phyloP scores from a whole-genome alignment of 768 basidiomycete species.

The Agaricus blazei region DNA sequence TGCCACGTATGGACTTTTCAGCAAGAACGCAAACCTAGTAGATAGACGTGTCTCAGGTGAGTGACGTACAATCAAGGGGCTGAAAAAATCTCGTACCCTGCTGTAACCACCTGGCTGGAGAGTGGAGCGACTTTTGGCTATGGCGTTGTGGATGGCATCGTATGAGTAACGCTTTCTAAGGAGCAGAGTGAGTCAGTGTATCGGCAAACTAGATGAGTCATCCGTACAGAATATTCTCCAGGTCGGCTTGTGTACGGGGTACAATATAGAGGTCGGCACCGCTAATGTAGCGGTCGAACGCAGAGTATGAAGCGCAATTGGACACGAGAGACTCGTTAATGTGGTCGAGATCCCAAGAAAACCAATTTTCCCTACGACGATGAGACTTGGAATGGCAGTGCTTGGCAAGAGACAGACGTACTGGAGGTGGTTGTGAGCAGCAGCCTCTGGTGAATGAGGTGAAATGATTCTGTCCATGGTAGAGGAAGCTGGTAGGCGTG shows the following conservation, averaged over 20 bases:
- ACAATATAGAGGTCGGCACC: slow-evolving; percentile 69
- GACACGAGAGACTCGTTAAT: slow-evolving; percentile 73
- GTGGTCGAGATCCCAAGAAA: slow-evolving; percentile 66
- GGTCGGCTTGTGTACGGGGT: slow-evolving; percentile 58
- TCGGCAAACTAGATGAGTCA: slow-evolving; percentile 9
- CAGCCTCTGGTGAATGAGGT: slow-evolving; percentile 69
- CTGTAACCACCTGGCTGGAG: slow-evolving; percentile 52
- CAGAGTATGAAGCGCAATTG: slow-evolving; percentile 75
- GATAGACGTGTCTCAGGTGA: not conserved
- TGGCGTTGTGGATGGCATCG: slow-evolving; percentile 78
- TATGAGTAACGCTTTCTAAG: slow-evolving; percentile 68
- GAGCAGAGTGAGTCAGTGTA: slow-evolving; percentile 8
- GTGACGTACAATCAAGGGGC: not conserved
- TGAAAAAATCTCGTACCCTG: slow-evolving; percentile 28
- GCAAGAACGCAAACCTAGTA: slow-evolving; percentile 64
- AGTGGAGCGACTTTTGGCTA: slow-evolving; percentile 61
- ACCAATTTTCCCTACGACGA: slow-evolving; percentile 54
- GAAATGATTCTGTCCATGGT: slow-evolving; percentile 69
- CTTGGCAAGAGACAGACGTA: slow-evolving; percentile 27
- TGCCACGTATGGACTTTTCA: slow-evolving; percentile 63
- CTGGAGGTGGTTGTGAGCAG: slow-evolving; percentile 66
- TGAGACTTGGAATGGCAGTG: slow-evolving; percentile 9
- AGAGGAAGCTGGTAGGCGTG: slow-evolving; percentile 3
- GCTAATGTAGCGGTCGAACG: slow-evolving; percentile 67
- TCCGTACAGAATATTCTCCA: slow-evolving; percentile 69